Evolutionary conservation across 495 filamentous ascomycete species (phyloP), one percentile per base, ranked within the genome.

Genomic region (Neurospora cerealis): DNA sequence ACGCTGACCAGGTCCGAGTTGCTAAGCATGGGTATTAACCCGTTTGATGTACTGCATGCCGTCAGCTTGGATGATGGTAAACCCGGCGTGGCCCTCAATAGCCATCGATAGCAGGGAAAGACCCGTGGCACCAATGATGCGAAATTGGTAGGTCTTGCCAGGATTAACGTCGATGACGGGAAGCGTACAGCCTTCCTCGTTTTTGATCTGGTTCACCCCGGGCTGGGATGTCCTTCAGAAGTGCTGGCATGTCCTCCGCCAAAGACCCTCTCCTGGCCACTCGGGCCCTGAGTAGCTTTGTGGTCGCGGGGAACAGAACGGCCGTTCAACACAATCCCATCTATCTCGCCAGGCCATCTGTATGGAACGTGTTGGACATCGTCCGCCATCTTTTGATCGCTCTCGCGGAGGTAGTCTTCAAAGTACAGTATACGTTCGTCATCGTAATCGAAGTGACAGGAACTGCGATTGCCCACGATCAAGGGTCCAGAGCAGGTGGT

Each of bases 51-150:
- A 89, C 46, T 80, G 79, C n/a, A 75, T 77, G 24, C 88, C 88
- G 75, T 91, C 89, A 2, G 84, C 87, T 69, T 86, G 85, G 70
- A 91, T 85, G 69, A 91, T 83, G 1, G 79, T 83, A 5, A 87
- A 70, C 28, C 84, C 77, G 28, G 81, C 62, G 75, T 90, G 89
- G 38, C 78, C 83, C 71, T 89, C 87, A 62, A 90, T 81, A 2
- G 78, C 88, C 66, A 88, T 77, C 1, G 80, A 80, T 4, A 87
- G 74, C 71, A 87, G 84, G 0, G 86, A 86, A 32, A 91, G 79
- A 4, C 87, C 86, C 2, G 85, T 86, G 7, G 77, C 83, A 0
- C 88, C 87, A 70, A 90, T 85, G 77, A 87, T 85, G 54, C 88
- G 83, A 71, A 90, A 78, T 11, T 87, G 84, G 73, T 91, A 91